Conservation (phyloP, 2,329 filamentous ascomycete genomes). For the Scopulariopsis brevicaulis region DNA sequence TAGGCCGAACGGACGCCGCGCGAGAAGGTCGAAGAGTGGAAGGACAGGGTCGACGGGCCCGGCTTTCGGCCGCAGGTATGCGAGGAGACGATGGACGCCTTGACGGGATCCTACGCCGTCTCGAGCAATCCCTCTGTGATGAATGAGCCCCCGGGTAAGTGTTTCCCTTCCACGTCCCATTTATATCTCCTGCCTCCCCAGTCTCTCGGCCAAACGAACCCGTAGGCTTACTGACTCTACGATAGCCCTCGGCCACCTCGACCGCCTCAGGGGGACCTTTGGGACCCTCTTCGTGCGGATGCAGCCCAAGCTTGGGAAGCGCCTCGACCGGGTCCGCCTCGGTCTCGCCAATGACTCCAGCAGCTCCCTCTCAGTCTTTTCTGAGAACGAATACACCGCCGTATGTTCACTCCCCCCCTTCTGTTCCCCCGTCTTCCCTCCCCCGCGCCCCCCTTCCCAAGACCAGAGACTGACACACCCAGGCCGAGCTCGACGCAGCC, state of each 20-base stretch:
- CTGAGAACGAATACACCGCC: background rate
- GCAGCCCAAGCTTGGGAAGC: background rate
- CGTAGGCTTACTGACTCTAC: background rate
- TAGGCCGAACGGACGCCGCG: background rate
- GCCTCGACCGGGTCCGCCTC: background rate
- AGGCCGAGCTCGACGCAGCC: background rate
- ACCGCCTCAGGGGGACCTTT: background rate
- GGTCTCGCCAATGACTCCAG: background rate
- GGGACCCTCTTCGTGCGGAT: background rate
- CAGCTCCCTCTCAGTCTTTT: background rate
- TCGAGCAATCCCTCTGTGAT: background rate
- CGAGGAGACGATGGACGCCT: background rate
- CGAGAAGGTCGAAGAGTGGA: background rate
- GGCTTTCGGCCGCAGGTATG: background rate
- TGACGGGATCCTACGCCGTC: constrained; percentile 1
- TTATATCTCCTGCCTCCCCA: background rate
- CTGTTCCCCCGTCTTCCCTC: background rate
- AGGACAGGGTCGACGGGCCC: background rate
- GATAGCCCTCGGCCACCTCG: background rate
- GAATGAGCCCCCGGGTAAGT: background rate
- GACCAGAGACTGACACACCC: too few relatives aligned
- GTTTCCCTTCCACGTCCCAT: too few relatives aligned
- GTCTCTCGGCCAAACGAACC: too few relatives aligned
- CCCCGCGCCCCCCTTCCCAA: background rate
- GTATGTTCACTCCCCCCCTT: background rate